Evolutionary conservation across 208 protist species (phyloP).

Genomic region (Trypanosoma brucei): DNA sequence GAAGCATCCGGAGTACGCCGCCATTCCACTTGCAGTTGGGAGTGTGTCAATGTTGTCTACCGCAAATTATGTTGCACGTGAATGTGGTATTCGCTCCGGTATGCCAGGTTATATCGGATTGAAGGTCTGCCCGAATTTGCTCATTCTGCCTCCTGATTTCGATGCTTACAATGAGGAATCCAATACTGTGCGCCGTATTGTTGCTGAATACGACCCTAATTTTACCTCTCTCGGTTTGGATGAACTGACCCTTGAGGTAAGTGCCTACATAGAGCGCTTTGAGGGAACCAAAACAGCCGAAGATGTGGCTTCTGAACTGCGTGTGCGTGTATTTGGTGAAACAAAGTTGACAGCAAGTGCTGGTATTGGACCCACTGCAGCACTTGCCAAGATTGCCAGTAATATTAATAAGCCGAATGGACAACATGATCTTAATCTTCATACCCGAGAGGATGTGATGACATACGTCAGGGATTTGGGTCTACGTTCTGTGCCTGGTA

Average conservation of each 20-base stretch:
- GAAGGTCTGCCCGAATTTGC: conserved; percentile 85
- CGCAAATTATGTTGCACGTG: conserved; percentile 94
- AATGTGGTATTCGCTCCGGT: conserved; percentile 93
- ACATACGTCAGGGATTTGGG: conserved; percentile 67
- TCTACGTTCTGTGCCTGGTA: conserved; percentile 76
- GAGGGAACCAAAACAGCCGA: conserved; percentile 39
- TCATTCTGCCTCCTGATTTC: conserved; percentile 86
- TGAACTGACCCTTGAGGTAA: conserved; percentile 89
- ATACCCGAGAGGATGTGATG: conserved; percentile 72
- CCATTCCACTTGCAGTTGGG: conserved; percentile 93
- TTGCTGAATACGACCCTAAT: conserved; percentile 80
- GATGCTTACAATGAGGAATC: conserved; percentile 69
- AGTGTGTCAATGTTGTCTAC: conserved; percentile 92
- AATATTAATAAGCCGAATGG: conserved; percentile 95
- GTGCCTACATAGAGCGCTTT: conserved; percentile 51
- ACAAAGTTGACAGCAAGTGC: conserved; percentile 83
- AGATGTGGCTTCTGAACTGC: conserved; percentile 67
- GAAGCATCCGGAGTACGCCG: conserved; percentile 86
- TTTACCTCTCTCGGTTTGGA: conserved; percentile 77
- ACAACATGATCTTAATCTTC: conserved; percentile 82
- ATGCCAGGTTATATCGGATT: conserved; percentile 95
- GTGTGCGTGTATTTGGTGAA: conserved; percentile 69
- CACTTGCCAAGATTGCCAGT: conserved; percentile 88
- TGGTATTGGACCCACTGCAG: conserved; percentile 80
- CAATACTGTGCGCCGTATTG: conserved; percentile 65